Evolutionary conservation across 441 rosid species (phyloP).

Genomic region (Theobroma grandiflorum): DNA sequence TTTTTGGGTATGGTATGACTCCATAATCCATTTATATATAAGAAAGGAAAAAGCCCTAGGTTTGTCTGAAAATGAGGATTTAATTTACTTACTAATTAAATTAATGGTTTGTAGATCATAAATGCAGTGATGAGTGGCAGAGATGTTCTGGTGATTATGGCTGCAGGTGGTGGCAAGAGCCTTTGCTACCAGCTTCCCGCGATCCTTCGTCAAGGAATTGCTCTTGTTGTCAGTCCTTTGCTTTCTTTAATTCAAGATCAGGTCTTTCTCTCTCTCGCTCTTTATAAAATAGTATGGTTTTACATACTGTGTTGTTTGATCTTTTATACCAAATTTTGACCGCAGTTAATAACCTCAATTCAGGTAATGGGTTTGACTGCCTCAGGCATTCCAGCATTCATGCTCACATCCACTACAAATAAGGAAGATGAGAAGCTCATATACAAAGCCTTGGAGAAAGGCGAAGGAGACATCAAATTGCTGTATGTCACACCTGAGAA

Average conservation of each 20-base stretch:
- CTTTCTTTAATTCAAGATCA: constrained; percentile 97
- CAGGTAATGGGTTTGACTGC: constrained; percentile 97
- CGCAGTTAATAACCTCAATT: neutral
- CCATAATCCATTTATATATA: neutral
- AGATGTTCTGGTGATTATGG: constrained; percentile 96
- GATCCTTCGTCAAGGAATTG: constrained; percentile 72
- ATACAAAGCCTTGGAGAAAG: constrained; percentile 93
- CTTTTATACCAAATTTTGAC: neutral
- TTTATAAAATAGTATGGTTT: neutral
- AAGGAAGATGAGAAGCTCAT: constrained; percentile 94
- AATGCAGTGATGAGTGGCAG: constrained; percentile 87
- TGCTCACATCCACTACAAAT: constrained; percentile 85
- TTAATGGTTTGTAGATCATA: constrained; percentile 58
- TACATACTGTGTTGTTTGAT: neutral
- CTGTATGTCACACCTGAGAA: constrained; percentile 97
- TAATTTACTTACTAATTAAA: neutral
- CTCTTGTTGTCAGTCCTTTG: constrained; percentile 84
- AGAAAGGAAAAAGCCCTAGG: neutral
- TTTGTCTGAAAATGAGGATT: neutral
- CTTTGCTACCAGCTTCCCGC: constrained; percentile 98
- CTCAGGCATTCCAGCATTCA: constrained; percentile 85
- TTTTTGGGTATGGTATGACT: neutral
- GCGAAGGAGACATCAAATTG: constrained; percentile 80
- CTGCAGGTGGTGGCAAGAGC: constrained; percentile 99
- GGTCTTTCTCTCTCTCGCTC: constrained; percentile 47